Evolutionary conservation across 257 asterid genomes (phyloP), one percentile per base, ranked within the genome.

Genomic region (Nicotiana benthamiana): DNA sequence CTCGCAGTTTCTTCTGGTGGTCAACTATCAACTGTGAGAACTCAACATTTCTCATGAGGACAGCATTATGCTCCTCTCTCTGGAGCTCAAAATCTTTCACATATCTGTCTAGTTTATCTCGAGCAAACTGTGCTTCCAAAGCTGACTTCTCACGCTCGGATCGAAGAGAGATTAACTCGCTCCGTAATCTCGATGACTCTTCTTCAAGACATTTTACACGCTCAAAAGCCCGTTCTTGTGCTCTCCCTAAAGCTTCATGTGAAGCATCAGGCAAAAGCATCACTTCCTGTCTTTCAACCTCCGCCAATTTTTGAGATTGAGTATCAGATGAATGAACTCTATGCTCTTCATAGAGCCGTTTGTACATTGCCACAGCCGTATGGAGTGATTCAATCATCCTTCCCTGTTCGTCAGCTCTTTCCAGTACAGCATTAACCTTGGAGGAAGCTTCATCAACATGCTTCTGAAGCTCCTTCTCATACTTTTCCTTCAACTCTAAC

Each of bases 381-480:
- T 95, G 98, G 81, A 95, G 98, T 18, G 98, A 92, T 88, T 91
- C 97, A 80, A 95, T 91, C 99, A 95, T 95, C 53, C 65, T 87
- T 16, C 81, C 90, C 86, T 93, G 99, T 80, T 95, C 97, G 88
- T 95, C 96, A 12, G 97, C 96, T 79, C 93, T 90, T 56, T 80
- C 85, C 83, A 93, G 86, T 53, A 93, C 92, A 0, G 95, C 89
- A 80, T 87, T 90, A 72, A 93, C 94, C 90, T 90, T 92, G 75
- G 91, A 84, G 4, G 89, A 85, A 59, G 97, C 83, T 82, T 92
- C 91, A 18, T 89, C 92, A 15, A 83, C 82, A 81, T 81, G 96
- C 84, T 80, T 86, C 85, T 87, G 95, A 78, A 95, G 90, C 86
- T 93, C 97, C 83, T 84, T 87, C 81, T 90, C 97, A 86, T 88